Evolutionary conservation across 805 yeast genomes (phyloP), one percentile per base, ranked within the genome.

Genomic region (Kluyveromyces starmeri): DNA sequence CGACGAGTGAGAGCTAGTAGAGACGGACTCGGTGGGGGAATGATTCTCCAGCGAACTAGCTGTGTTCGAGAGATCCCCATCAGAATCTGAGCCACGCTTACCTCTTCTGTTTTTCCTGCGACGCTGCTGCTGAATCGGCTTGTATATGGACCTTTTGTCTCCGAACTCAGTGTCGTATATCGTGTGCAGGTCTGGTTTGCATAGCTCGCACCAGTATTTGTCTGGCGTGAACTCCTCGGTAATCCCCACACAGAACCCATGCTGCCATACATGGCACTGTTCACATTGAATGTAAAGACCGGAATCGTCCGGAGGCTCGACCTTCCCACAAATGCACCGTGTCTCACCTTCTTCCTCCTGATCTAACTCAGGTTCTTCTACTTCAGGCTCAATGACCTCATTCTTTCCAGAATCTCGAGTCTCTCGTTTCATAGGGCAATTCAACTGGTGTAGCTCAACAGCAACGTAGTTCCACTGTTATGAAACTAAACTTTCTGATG

Each of bases 181-280:
- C 17, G 44, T 42, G 55, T 89, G 98, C 30, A 83, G 61, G 20
- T 83, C 88, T 1, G 96, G 96, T 43, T 78, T 74, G 62, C 98
- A 89, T 44, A 62, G 59, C 55, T 89, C 98, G 66, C 98, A 89
- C 83, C 88, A 85, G 59, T 92, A 89, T 57, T 83, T 83, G 38
- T 89, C 96, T 3, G 96, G 96, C 2, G 85, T 83, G 41, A 78
- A 84, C 5, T 51, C 58, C 33, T 73, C 75, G 36, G 67, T 67
- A 38, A 89, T 75, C 1, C 96, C 94, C 23, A 89, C 96, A 64
- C 98, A 89, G 60, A 68, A 84, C 2, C 96, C 97, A 56, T 89
- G 98, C 58, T 89, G 98, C 98, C 98, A 89, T 6, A 81, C 95
- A 13, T 83, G 76, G 62, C 98, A 89, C 42, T 71, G 70, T 50